phyloP scores from a whole-genome alignment of 352 stramenopile genomes.

The Lagenidium giganteum region DNA sequence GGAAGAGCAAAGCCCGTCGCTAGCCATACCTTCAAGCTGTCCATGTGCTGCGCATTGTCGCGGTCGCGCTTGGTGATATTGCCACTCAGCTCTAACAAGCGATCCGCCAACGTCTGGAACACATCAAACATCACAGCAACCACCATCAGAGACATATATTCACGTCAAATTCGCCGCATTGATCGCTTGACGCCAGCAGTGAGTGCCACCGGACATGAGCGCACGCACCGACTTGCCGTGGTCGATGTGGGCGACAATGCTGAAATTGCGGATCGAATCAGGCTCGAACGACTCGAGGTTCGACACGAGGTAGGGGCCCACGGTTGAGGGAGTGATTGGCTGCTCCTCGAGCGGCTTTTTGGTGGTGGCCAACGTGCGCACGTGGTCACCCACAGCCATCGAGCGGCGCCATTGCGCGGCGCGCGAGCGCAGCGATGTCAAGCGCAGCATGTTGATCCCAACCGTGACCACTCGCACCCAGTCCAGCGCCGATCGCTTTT shows the following conservation, averaged over 20 bases:
- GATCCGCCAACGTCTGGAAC: conserved; percentile 86
- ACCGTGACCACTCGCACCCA: too few species aligned
- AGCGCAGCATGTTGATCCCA: too few species aligned
- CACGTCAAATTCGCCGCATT: too few species aligned
- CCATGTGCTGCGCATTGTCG: conserved; percentile 81
- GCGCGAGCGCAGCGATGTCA: too few species aligned
- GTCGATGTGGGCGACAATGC: conserved; percentile 90
- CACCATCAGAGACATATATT: background rate
- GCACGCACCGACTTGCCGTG: conserved; percentile 85
- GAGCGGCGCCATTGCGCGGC: too few species aligned
- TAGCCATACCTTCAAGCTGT: conserved; percentile 92
- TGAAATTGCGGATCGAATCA: conserved; percentile 87
- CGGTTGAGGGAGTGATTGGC: conserved; percentile 34
- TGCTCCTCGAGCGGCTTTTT: too few species aligned
- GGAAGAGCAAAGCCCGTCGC: background rate
- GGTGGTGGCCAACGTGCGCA: too few species aligned
- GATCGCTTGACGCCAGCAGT: background rate
- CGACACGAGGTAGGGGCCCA: conserved; percentile 58
- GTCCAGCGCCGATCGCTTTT: too few species aligned
- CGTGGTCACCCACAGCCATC: too few species aligned
- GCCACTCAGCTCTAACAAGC: conserved; percentile 85
- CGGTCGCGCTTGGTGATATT: conserved; percentile 86
- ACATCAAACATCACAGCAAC: conserved; percentile 1
- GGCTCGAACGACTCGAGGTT: conserved; percentile 56
- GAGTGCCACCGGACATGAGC: too few species aligned